Evolutionary conservation across 2,329 filamentous ascomycete species (phyloP).

Genomic region (Aspergillus terreus): DNA sequence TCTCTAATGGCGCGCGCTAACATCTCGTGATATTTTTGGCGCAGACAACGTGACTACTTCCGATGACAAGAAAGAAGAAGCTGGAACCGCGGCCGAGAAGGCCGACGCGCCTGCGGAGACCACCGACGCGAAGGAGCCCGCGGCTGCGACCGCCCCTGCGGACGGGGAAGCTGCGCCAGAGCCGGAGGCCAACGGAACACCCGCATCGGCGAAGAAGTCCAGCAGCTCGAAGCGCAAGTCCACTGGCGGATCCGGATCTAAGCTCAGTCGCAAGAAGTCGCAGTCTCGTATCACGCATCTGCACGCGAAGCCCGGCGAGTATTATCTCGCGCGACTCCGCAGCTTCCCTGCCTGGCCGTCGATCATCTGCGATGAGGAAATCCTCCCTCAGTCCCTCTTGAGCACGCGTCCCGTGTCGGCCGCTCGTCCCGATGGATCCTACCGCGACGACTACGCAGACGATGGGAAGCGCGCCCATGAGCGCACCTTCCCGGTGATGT

Average conservation of each 20-base stretch:
- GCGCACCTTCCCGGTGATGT: constrained; percentile 92
- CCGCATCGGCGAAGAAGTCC: constrained; percentile 48
- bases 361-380: constrained; percentile 89
- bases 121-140: constrained; percentile 22
- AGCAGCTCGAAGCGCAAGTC: constrained; percentile 66
- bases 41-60: constrained; percentile 18
- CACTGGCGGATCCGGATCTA: constrained; percentile 62
- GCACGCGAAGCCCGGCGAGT: constrained; percentile 83
- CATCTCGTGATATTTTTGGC: not conserved
- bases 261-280: constrained; percentile 81
- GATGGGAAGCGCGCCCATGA: constrained; percentile 82
- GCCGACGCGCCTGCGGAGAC: constrained; percentile 19
- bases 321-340: constrained; percentile 90
- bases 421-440: constrained; percentile 75
- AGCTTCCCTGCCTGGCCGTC: constrained; percentile 93
- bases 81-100: constrained; percentile 27
- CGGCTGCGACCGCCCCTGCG: constrained; percentile 19
- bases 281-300: constrained; percentile 67
- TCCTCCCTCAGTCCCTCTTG: constrained; percentile 77
- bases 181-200: constrained; percentile 44
- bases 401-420: constrained; percentile 80
- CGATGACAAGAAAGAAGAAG: constrained; percentile 26
- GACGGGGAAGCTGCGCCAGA: constrained; percentile 26
- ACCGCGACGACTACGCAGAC: constrained; percentile 80
- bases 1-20: constrained; percentile 11